phyloP scores from a whole-genome alignment of 2,329 filamentous ascomycete genomes.

The Zopfia rhizophila region DNA sequence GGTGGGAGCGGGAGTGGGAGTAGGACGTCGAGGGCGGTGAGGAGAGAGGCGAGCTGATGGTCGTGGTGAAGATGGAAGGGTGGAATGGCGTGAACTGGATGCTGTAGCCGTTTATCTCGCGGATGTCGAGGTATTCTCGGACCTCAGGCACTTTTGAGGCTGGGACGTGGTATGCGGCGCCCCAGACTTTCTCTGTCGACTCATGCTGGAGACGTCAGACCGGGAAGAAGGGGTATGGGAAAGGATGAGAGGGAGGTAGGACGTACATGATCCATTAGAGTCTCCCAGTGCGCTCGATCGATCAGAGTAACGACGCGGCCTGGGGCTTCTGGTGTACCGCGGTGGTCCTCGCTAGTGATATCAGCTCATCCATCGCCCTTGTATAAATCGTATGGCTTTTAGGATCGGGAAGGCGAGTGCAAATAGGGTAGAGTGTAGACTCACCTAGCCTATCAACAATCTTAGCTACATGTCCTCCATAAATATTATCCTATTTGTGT shows the following conservation, averaged over 20 bases:
- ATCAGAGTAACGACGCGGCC: slow-evolving; percentile 95
- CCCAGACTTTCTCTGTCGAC: slow-evolving; percentile 79
- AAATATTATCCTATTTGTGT: neutral
- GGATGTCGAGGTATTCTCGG: slow-evolving; percentile 89
- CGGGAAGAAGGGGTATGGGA: slow-evolving; percentile 61
- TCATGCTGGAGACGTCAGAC: slow-evolving; percentile 45
- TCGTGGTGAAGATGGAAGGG: slow-evolving; percentile 57
- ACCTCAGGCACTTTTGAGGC: slow-evolving; percentile 79
- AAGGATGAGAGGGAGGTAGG: slow-evolving; percentile 6
- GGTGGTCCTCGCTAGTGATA: slow-evolving; percentile 92
- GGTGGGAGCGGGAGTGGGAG: slow-evolving; percentile 34
- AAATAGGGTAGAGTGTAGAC: too few species aligned
- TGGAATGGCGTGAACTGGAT: slow-evolving; percentile 92
- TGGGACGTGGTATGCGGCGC: slow-evolving; percentile 88
- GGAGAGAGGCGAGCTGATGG: slow-evolving; percentile 46
- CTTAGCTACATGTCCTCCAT: slow-evolving; percentile 28
- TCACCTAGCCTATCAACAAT: slow-evolving; percentile 47
- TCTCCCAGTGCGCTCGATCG: slow-evolving; percentile 83
- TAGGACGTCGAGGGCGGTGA: slow-evolving; percentile 36
- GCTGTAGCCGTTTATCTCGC: slow-evolving; percentile 96
- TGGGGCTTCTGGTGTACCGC: slow-evolving; percentile 86
- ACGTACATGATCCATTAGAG: slow-evolving; percentile 70
- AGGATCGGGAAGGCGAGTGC: too few species aligned
- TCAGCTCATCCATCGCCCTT: neutral
- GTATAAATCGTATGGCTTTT: too few species aligned